These are phyloP conservation scores for Pelargonium cotyledonis DNA, from an alignment of 441 rosid genomes.

Conservation along the genomic window DNA sequence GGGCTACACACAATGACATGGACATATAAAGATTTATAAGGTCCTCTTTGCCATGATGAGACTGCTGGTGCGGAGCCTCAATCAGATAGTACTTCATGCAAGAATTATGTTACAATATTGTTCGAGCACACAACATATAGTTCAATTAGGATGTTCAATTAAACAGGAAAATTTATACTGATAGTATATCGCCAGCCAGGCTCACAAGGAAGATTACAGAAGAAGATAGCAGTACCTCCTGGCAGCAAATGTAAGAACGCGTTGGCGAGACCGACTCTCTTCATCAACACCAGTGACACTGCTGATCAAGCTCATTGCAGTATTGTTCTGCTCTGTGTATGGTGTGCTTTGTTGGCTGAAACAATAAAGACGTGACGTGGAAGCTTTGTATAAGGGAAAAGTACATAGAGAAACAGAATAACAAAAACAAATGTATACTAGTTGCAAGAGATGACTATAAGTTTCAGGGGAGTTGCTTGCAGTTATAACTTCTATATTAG, in stretches of 20 bases:
- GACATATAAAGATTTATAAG: no score
- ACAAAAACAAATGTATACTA: not conserved
- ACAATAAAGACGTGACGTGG: slow-evolving; percentile 9
- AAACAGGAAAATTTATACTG: not conserved
- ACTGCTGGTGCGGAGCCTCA: no score
- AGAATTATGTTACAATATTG: no score
- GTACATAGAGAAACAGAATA: not conserved
- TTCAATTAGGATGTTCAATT: not conserved
- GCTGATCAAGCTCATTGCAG: slow-evolving; percentile 83
- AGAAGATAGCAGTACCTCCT: slow-evolving; percentile 47
- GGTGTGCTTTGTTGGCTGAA: slow-evolving; percentile 60
- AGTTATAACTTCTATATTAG: not conserved
- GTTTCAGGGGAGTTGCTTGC: not conserved
- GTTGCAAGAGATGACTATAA: not conserved
- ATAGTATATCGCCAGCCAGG: not conserved
- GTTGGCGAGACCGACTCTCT: slow-evolving; percentile 94
- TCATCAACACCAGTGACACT: slow-evolving; percentile 79
- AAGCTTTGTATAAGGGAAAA: slow-evolving; percentile 5
- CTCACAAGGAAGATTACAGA: not conserved
- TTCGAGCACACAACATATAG: no score
- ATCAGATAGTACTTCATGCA: no score
- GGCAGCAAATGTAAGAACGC: slow-evolving; percentile 96
- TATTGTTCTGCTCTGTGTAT: slow-evolving; percentile 55
- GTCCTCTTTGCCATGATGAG: no score
- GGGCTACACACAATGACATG: no score